Base-by-base conservation (phyloP, 192 early-diverging fungal species). In the Backusella westeae region DNA sequence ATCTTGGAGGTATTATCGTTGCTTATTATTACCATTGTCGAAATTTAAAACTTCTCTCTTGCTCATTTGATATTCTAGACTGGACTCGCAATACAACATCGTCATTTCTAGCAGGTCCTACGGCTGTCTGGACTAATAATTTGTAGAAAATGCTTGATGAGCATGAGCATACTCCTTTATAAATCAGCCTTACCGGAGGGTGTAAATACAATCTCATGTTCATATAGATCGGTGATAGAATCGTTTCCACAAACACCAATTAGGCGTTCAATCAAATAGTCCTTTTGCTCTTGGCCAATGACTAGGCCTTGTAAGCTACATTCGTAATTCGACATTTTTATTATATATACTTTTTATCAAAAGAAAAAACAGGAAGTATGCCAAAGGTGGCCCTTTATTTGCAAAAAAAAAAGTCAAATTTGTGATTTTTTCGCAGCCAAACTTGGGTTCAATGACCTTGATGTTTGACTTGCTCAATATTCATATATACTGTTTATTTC, bases 91-190 rank as follows among this genome's bases (percentile, higher is more conserved):
- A 81, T 29, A 91, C 80, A 41, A 92, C 85, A 85, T 96, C 93
- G 41, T 94, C 91, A 70, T 93, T 90, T 42, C 94, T 84, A 34
- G 82, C 78, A 56, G 91, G 91, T 67, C 94, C 94, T 44, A 85
- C 77, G 0, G 91, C 88, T 36, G 93, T 94, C 74, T 91, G 87
- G 21, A 88, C 89, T 87, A 83, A 34, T 69, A 38, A 6, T 23
- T 29, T 6, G n/a, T 19, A 59, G 15, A 35, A 53, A 59, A 8
- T 21, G 8, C 3, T 42, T 26, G 14, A 34, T 66, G 1, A 34
- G 29, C 29, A 63, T 63, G 52, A 19, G 14, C 29, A 44, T 36
- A 49, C 14, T 21, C 12, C 10, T 23, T 38, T 42, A 44, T 17
- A 44, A 17, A 49, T n/a, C 46, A 49, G 6, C 46, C 72, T 34